Percentiles rank a stretch among this genome's conserved stretches.
phyloP scores from a whole-genome alignment of 2,329 filamentous ascomycete species.

The Nectriaceae sp. region DNA sequence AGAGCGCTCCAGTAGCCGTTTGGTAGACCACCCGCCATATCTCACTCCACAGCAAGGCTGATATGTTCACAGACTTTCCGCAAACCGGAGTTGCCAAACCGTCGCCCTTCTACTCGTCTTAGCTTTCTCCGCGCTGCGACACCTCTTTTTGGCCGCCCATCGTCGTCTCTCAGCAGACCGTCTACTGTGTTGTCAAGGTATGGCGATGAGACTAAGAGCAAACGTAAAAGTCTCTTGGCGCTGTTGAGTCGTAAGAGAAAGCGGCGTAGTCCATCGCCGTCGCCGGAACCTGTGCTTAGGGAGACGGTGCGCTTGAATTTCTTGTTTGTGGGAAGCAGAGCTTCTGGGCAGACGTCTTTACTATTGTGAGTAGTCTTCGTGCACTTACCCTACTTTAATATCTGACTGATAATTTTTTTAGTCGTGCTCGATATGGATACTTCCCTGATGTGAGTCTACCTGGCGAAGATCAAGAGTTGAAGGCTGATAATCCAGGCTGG shows the following conservation, averaged over 20 bases:
- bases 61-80: conserved; percentile 24
- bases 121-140: conserved; percentile 30
- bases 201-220: conserved; percentile 6
- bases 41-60: fast-evolving
- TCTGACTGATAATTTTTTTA: conserved; percentile 13
- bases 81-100: conserved; percentile 15
- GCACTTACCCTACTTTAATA: fast-evolving
- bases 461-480: fast-evolving
- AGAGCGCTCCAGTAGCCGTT: conserved; percentile 31
- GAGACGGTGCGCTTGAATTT: conserved; percentile 35
- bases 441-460: conserved; percentile 37
- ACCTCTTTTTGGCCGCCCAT: conserved; percentile 24
- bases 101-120: conserved; percentile 28
- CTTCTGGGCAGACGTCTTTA: conserved; percentile 39
- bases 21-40: conserved; percentile 20
- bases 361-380: conserved; percentile 38
- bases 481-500: conserved; percentile 28
- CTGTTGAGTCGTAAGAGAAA: conserved; percentile 33
- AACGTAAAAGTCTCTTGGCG: conserved; percentile 20
- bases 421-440: conserved; percentile 39
- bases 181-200: conserved; percentile 13
- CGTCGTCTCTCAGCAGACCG: conserved; percentile 14
- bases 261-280: conserved; percentile 14
- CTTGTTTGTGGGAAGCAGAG: conserved; percentile 37
- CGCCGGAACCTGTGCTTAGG: conserved; percentile 8